Evolutionary conservation across 257 asterid species (phyloP).

Genomic region (Fraxinus quadrangulata): DNA sequence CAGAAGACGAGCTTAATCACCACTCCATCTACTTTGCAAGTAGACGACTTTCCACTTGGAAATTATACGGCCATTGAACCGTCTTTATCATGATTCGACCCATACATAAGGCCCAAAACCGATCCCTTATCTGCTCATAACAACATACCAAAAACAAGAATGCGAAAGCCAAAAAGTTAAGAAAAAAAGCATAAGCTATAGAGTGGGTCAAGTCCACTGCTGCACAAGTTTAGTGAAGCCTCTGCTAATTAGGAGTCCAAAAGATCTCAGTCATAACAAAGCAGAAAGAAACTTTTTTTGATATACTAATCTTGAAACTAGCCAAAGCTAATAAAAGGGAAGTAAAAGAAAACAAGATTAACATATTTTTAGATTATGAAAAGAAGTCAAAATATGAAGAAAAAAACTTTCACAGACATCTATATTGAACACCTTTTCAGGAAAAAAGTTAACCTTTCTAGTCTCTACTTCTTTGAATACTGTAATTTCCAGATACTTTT

Average conservation of each 20-base stretch:
- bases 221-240: background rate
- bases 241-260: background rate
- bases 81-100: background rate
- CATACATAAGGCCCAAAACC: background rate
- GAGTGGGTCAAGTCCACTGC: background rate
- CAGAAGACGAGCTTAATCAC: background rate
- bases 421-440: constrained; percentile 2
- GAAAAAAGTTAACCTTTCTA: too few relatives aligned
- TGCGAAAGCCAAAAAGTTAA: too few relatives aligned
- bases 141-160: background rate
- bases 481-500: background rate
- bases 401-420: background rate
- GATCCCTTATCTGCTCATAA: background rate
- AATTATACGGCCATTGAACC: too few relatives aligned
- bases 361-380: too few relatives aligned
- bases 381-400: too few relatives aligned
- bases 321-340: background rate
- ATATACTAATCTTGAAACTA: background rate
- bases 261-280: background rate
- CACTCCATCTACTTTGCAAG: background rate
- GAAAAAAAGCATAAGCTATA: background rate
- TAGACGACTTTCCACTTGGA: background rate
- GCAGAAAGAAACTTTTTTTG: background rate
- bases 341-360: background rate
- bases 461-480: background rate